Evolutionary conservation across 768 basidiomycete genomes (phyloP).

Genomic region (Leccinum ochraceum): DNA sequence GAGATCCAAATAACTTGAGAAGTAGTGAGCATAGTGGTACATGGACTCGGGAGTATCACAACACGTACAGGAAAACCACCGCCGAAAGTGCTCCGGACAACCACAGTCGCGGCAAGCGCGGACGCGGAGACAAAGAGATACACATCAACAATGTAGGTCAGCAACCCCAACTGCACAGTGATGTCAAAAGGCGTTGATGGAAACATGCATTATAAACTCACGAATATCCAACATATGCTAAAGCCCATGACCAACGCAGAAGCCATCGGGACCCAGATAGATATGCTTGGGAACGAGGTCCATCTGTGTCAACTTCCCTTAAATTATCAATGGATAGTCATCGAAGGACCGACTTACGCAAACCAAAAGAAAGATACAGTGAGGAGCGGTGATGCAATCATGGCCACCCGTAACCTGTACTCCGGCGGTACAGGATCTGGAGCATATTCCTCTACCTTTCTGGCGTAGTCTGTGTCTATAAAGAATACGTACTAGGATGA

Average conservation of each 20-base stretch:
- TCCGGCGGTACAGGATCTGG: slow-evolving; percentile 63
- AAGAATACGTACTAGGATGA: slow-evolving; percentile 42
- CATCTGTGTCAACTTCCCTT: slow-evolving; percentile 39
- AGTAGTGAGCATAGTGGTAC: slow-evolving; percentile 4
- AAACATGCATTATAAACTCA: slow-evolving; percentile 32
- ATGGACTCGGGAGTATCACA: background rate
- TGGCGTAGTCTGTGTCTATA: slow-evolving; percentile 51
- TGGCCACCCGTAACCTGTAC: slow-evolving; percentile 48
- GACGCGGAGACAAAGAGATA: slow-evolving; percentile 57
- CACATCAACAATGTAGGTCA: slow-evolving; percentile 65
- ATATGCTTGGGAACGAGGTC: slow-evolving; percentile 56
- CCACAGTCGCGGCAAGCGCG: slow-evolving; percentile 54
- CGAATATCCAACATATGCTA: slow-evolving; percentile 54
- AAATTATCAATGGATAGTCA: background rate
- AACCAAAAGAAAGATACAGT: slow-evolving; percentile 66
- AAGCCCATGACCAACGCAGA: slow-evolving; percentile 54
- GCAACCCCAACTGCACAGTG: slow-evolving; percentile 43
- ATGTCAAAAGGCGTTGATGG: background rate
- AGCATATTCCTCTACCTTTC: slow-evolving; percentile 41
- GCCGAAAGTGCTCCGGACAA: slow-evolving; percentile 54
- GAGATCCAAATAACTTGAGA: slow-evolving; percentile 47
- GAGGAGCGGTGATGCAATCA: slow-evolving; percentile 54
- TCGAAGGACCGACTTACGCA: slow-evolving; percentile 35
- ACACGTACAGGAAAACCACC: slow-evolving; percentile 44
- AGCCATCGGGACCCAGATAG: slow-evolving; percentile 54